Evolutionary conservation across 176 grass and related monocot genomes (phyloP).

Genomic region (Poa annua): DNA sequence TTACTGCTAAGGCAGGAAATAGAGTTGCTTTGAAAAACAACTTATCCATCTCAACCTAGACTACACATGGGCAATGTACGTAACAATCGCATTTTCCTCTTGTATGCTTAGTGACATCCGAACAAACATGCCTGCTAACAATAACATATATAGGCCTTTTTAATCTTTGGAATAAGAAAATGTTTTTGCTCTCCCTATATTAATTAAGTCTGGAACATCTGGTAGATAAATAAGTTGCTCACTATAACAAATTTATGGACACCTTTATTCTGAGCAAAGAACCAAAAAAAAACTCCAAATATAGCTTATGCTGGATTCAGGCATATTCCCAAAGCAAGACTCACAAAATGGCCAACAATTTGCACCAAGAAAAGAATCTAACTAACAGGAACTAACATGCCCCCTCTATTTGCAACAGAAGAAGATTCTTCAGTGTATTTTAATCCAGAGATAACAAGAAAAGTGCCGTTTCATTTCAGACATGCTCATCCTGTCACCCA

Average conservation of each 20-base stretch:
- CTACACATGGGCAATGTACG: not conserved
- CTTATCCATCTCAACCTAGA: not conserved
- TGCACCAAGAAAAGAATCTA: not conserved
- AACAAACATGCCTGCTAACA: not conserved
- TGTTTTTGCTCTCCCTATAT: not conserved
- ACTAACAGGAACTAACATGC: slow-evolving; percentile 4
- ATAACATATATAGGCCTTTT: not conserved
- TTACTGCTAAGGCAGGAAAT: not conserved
- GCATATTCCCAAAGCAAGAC: not conserved
- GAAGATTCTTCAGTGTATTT: not conserved
- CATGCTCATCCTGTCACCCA: not conserved
- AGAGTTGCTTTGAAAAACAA: not conserved
- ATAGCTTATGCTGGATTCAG: not conserved
- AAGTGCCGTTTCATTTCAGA: not conserved
- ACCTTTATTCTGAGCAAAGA: not conserved
- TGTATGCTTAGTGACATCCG: slow-evolving; percentile 1
- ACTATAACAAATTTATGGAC: not conserved
- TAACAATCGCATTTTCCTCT: not conserved
- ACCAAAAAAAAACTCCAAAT: slow-evolving; percentile 2
- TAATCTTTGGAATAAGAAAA: not conserved
- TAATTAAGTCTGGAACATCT: not conserved
- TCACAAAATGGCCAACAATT: not conserved
- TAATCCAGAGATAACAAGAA: not conserved
- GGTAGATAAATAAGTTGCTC: not conserved
- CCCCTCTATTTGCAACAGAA: not conserved